Base-by-base conservation (phyloP, 2,329 filamentous ascomycete species). In the Endoconidiophora laricicola region DNA sequence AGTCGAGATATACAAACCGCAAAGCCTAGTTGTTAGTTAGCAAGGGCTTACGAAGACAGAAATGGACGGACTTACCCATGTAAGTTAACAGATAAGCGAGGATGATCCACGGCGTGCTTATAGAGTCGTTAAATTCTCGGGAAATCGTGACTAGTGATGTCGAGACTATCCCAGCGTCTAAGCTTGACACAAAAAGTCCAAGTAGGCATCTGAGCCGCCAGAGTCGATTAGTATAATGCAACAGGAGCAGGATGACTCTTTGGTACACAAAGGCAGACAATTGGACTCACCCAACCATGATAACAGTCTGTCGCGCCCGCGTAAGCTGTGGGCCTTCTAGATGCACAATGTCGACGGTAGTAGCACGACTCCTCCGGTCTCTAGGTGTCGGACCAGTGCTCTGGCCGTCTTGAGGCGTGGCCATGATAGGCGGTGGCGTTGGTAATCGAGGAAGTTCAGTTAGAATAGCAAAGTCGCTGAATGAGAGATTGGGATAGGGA, bases 141-240 rank as follows among this genome's bases (percentile, higher is more conserved):
- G 73, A 74, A 50, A 78, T 74, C 18, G 70, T 70, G n/a, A 76
- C 66, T 1, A 78, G 64, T 2, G 74, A 74, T 0, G 74, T 77
- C 12, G 73, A 74, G 14, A 76, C 70, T 49, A 78, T 76, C 0
- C 72, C 75, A 1, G 72, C 72, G 53, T 78, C 74, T 38, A 77
- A 64, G 23, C 69, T 74, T 3, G 74, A 74, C 55, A 78, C 73
- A 14, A 78, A 64, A 2, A 78, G 65, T 2, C 74, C 73, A 2
- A 69, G 55, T 7, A 76, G 65, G 23, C 44, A 50, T 10, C 52
- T 51, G 12, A 10, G 16, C 5, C 71, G 74, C 40, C 9, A 33
- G 7, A 9, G 22, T 5, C n/a, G 16, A 33, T 33, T 12, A 33
- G 29, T 18, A 18, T 18, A 18, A 18, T 18, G 2, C 16, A 18